Evolutionary conservation across 2,329 filamentous ascomycete genomes (phyloP), one percentile per base, ranked within the genome.

Genomic region (Talaromyces atroroseus): DNA sequence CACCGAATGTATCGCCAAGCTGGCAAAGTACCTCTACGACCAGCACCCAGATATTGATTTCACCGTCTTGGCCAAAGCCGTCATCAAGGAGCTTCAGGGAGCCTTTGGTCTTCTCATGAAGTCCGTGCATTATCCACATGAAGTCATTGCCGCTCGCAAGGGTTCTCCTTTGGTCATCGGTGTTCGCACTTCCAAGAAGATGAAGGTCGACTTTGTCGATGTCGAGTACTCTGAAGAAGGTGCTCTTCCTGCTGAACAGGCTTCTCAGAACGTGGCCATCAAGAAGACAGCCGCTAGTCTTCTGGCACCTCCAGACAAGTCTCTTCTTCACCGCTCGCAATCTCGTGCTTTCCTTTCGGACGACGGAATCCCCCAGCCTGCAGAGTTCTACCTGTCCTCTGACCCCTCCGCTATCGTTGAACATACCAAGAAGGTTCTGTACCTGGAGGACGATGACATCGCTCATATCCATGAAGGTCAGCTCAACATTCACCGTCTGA

Each of bases 121-220:
- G 82, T 99, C 94, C 44, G 90, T 96, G 57, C 92, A 97, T 83
- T 99, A 90, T 80, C 94, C 94, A 59, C 90, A 96, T 72, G 94
- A 99, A 80, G 89, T 97, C 61, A 90, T 99, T 76, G 94, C 94
- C 56, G 94, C 94, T 72, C 90, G 94, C 68, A 99, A 99, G 84
- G 94, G 94, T 78, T 99, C 94, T 60, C 94, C 94, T 45, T 84
- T 99, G 60, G 94, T 99, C 62, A 90, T 99, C 67, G 94, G 94
- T 78, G 94, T 99, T 72, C 89, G 91, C 79, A 97, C 94, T 56
- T 83, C 91, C 77, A 95, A 89, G 82, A 95, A 95, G 80, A 97
- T 99, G 94, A 99, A 97, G 87, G 94, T 99, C 61, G 94, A 99
- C 79, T 99, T 99, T 70, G 94, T 99, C 72, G 94, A 99, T 73